Percentiles rank a stretch among this genome's conserved stretches.
Conservation (phyloP, 257 asterid species). For the Ophiorrhiza pumila region DNA sequence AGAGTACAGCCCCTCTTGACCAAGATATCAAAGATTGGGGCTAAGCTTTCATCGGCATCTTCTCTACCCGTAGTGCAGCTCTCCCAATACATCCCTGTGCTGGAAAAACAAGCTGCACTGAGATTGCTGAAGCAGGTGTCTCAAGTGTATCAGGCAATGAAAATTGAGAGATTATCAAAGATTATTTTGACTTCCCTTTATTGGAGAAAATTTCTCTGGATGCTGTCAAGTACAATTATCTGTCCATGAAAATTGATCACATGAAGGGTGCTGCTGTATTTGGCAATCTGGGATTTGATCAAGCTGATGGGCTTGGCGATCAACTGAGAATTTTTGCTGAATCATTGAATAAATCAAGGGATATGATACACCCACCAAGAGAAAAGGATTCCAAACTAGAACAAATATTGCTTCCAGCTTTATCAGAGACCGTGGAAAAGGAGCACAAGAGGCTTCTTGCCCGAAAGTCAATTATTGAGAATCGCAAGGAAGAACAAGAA, state of each 20-base stretch:
- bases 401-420: constrained; percentile 43
- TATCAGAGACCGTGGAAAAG: constrained; percentile 67
- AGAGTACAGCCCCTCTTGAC: constrained; percentile 60
- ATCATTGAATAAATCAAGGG: constrained; percentile 60
- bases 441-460: constrained; percentile 94
- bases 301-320: constrained; percentile 61
- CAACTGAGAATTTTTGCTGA: constrained; percentile 61
- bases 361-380: constrained; percentile 51
- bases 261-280: constrained; percentile 69
- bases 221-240: constrained; percentile 64
- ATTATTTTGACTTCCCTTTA: constrained; percentile 57
- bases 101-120: constrained; percentile 77
- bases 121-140: constrained; percentile 90
- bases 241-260: constrained; percentile 76
- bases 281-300: constrained; percentile 54
- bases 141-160: constrained; percentile 74
- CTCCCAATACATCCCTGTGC: constrained; percentile 62
- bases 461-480: constrained; percentile 70
- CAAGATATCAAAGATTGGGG: constrained; percentile 71
- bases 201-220: constrained; percentile 82
- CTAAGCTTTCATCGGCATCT: constrained; percentile 70
- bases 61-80: constrained; percentile 69
- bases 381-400: constrained; percentile 46
- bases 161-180: constrained; percentile 58
- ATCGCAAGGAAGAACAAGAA: constrained; percentile 98